Conservation (phyloP, 345 rosid genomes). For the Citrus unshiu region DNA sequence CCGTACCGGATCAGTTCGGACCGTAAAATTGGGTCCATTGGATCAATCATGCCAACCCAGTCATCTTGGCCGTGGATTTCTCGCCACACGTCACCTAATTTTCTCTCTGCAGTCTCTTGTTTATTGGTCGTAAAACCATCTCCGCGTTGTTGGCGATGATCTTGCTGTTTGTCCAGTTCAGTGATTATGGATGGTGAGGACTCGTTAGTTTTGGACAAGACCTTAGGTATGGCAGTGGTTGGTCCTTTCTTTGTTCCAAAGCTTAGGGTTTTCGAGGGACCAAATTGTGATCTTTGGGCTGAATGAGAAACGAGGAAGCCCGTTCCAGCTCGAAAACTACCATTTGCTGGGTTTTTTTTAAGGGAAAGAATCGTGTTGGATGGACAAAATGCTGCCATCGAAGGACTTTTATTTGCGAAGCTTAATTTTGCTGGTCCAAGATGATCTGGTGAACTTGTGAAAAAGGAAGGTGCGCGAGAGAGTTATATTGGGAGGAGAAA, state of each 20-base stretch:
- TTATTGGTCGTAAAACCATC: background rate
- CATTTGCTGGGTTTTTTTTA: background rate
- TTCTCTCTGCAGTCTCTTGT: conserved; percentile 18
- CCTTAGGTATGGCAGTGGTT: conserved; percentile 7
- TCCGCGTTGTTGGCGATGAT: conserved; percentile 11
- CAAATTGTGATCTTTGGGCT: background rate
- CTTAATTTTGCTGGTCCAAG: background rate
- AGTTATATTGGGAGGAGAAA: background rate
- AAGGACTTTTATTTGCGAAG: background rate
- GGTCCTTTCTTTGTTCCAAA: conserved; percentile 9
- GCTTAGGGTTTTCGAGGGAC: background rate
- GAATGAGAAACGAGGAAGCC: conserved; percentile 5
- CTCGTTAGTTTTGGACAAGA: conserved; percentile 26
- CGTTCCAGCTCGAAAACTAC: background rate
- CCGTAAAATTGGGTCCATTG: conserved; percentile 68
- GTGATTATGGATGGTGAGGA: conserved; percentile 35
- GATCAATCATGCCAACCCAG: conserved; percentile 73
- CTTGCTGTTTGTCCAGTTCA: conserved; percentile 17
- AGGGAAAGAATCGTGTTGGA: conserved; percentile 23
- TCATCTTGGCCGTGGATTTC: conserved; percentile 78
- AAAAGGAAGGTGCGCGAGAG: background rate
- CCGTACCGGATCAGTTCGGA: conserved; percentile 86
- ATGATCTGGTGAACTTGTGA: background rate
- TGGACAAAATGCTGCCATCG: conserved; percentile 40
- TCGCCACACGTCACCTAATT: conserved; percentile 53